A percentile compares a stretch with the other conserved stretches of the same genome.
Conservation (phyloP, 2,329 filamentous ascomycete genomes). For the Trichoderma citrinoviride region DNA sequence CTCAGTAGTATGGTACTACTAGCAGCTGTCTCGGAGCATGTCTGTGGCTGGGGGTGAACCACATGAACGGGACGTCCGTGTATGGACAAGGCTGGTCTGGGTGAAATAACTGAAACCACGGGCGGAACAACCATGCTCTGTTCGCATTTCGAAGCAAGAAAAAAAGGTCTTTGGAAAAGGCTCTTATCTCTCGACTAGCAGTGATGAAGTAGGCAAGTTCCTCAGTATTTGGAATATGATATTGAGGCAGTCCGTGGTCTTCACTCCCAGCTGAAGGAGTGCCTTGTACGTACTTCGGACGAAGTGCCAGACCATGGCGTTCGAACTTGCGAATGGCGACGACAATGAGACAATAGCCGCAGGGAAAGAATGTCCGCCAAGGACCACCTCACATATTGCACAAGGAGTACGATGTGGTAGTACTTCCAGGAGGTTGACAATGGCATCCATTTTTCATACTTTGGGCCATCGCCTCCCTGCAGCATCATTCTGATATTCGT, state of each 20-base stretch:
- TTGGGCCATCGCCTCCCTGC: slow-evolving; percentile 3
- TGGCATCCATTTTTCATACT: neutral
- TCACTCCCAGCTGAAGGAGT: neutral
- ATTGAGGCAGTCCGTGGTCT: neutral
- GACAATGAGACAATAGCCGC: neutral
- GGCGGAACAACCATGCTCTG: neutral
- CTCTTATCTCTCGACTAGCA: neutral
- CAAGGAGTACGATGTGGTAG: neutral
- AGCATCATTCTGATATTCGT: neutral
- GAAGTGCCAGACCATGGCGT: neutral
- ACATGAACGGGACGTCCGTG: neutral
- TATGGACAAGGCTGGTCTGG: neutral
- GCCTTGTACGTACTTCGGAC: neutral
- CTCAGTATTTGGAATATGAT: neutral
- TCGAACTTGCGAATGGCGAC: neutral
- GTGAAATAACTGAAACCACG: neutral
- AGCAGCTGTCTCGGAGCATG: neutral
- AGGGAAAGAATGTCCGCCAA: neutral
- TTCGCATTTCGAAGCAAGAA: neutral
- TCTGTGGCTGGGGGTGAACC: neutral
- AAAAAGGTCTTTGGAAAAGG: neutral
- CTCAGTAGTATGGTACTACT: neutral
- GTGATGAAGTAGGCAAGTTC: no score
- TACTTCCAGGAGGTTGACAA: neutral
- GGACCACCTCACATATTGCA: neutral